Base-by-base conservation (phyloP, 108 stramenopile genomes). In the Skeletonema marinoi region DNA sequence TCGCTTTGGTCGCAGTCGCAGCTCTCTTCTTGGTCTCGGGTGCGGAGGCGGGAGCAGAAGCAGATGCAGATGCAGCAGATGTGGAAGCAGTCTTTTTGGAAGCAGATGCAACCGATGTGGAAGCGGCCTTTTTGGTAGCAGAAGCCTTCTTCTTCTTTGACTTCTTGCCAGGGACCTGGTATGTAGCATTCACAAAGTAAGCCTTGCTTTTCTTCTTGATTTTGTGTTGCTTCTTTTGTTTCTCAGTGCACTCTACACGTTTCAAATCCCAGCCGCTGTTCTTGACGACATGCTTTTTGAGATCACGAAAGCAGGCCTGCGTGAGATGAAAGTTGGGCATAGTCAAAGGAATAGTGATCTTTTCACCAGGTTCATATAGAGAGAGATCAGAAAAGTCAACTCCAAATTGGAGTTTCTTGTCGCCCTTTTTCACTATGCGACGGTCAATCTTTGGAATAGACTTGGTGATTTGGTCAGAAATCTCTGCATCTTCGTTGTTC, bases 121-220 rank as follows among this genome's bases (percentile, higher is more conserved):
- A 46, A 16, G 44, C 44, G 16, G 16, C 16, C 2, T 14, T 16
- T 12, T 16, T n/a, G 16, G 3, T 4, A n/a, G 44, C 16, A 46
- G 44, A 46, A 46, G 16, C 16, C 44, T 46, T 46, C 44, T 41
- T 90, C 3, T 5, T 41, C 39, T 12, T 41, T 12, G 44, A 3
- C 44, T 36, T 39, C 65, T 66, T 66, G 13, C 60, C 71, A 42
- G 88, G 65, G 86, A 91, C 65, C 86, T 88, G 78, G 85, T 87
- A 50, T 60, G 87, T 65, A 82, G 83, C 50, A 88, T 90, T 60
- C 25, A 76, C 44, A 61, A 76, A 76, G 66, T 68, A 76, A 1
- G 62, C 68, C 0, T 69, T 35, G 2, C 68, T 50, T 6, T 70
- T 59, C 4, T 58, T 41, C 2, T 17, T 42, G 11, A 62, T 58